A percentile compares a stretch with the other conserved stretches of the same genome.
These are phyloP conservation scores for Ashbya aceris DNA, from an alignment of 1,139 yeast genomes.

Conservation along the genomic window DNA sequence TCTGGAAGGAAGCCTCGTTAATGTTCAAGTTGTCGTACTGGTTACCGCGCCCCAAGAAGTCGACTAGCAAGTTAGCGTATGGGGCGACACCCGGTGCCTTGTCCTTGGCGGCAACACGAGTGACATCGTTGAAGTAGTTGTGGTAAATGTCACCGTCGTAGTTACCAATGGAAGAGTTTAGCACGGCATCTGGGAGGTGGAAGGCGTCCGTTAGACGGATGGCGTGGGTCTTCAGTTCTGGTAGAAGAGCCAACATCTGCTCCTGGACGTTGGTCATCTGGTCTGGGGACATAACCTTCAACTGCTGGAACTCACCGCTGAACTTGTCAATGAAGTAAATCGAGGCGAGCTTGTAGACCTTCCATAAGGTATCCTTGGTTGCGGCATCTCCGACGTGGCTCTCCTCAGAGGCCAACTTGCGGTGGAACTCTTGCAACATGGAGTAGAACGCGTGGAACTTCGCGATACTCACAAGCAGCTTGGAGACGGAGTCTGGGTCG, in stretches of 20 bases:
- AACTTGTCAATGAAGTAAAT: constrained; percentile 66
- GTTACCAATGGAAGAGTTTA: constrained; percentile 79
- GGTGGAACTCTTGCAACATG: constrained; percentile 28
- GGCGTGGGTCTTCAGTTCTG: constrained; percentile 55
- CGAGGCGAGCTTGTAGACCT: constrained; percentile 54
- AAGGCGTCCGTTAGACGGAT: constrained; percentile 85
- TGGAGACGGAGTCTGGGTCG: constrained; percentile 50
- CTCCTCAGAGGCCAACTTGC: constrained; percentile 23
- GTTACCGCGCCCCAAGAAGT: constrained; percentile 42
- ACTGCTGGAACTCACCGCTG: constrained; percentile 68
- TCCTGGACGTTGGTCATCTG: constrained; percentile 39
- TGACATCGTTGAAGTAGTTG: constrained; percentile 51
- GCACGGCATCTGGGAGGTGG: constrained; percentile 72
- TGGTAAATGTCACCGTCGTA: constrained; percentile 82
- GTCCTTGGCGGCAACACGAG: constrained; percentile 24
- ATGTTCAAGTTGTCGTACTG: constrained; percentile 42
- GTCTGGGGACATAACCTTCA: constrained; percentile 43
- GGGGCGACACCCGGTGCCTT: constrained; percentile 52
- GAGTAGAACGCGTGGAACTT: constrained; percentile 56
- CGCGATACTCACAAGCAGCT: constrained; percentile 49
- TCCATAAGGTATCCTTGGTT: constrained; percentile 35
- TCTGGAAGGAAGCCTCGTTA: constrained; percentile 35
- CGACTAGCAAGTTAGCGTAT: constrained; percentile 43
- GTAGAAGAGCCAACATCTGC: constrained; percentile 38
- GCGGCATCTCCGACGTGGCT: constrained; percentile 24